Conservation (phyloP, 192 early-diverging fungal genomes). For the Dissophora globulifera region DNA sequence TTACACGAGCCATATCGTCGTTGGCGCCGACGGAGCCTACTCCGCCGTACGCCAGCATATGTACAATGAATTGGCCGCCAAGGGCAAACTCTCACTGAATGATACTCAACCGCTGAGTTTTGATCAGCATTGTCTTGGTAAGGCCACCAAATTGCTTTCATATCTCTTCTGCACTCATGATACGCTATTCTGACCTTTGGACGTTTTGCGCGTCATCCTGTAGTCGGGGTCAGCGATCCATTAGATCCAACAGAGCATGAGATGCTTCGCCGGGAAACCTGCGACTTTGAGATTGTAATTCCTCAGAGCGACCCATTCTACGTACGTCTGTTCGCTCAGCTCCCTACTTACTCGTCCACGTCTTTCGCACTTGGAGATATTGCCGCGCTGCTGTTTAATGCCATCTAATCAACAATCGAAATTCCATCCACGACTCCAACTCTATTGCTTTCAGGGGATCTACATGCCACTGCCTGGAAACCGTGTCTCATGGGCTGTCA, state of each 20-base stretch:
- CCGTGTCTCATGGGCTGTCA: conserved; percentile 47
- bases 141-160: background rate
- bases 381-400: too few species aligned
- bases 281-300: conserved; percentile 52
- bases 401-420: too few species aligned
- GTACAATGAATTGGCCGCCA: conserved; percentile 22
- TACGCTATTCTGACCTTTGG: background rate
- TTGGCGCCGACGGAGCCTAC: conserved; percentile 47
- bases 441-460: too few species aligned
- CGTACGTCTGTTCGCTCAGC: too few species aligned
- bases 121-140: conserved; percentile 48
- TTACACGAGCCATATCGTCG: conserved; percentile 34
- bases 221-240: conserved; percentile 45
- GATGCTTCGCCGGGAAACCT: conserved; percentile 26
- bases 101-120: conserved; percentile 43
- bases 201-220: background rate
- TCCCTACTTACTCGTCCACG: too few species aligned
- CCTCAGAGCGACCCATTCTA: conserved; percentile 50
- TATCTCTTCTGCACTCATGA: background rate
- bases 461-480: conserved; percentile 47
- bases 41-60: conserved; percentile 31
- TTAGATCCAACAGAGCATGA: conserved; percentile 38
- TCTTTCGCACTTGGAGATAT: too few species aligned
- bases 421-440: too few species aligned
- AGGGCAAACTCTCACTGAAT: conserved; percentile 25